Evolutionary conservation across 2,329 filamentous ascomycete genomes (phyloP).

Genomic region (Curvularia sp.): DNA sequence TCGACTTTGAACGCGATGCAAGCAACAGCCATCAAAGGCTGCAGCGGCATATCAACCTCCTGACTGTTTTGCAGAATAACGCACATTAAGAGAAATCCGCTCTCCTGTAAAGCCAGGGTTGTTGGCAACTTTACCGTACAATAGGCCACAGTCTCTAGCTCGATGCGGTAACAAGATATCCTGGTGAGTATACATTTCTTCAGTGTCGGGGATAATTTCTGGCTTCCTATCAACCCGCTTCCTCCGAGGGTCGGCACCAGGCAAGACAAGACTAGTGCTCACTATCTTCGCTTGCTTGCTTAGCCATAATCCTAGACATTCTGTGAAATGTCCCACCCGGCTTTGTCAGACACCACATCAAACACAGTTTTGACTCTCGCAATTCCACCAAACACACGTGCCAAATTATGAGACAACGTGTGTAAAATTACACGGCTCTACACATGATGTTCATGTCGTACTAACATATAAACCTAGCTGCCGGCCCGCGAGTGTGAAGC

Average conservation of each 20-base stretch:
- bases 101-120: not conserved
- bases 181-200: slow-evolving; percentile 18
- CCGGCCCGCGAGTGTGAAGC: slow-evolving; percentile 21
- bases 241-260: not conserved
- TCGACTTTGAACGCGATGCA: slow-evolving; percentile 10
- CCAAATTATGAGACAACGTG: not conserved
- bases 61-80: slow-evolving; percentile 13
- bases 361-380: not conserved
- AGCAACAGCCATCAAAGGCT: slow-evolving; percentile 15
- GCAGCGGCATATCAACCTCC: slow-evolving; percentile 6
- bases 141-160: slow-evolving; percentile 3
- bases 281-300: not conserved
- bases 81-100: not conserved
- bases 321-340: not conserved
- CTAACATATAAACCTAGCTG: slow-evolving; percentile 20
- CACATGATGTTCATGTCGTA: not conserved
- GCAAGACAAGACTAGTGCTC: not conserved
- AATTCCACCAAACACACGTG: not conserved
- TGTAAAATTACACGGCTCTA: not conserved
- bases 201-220: not conserved
- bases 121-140: not conserved
- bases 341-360: not conserved
- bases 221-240: too few relatives aligned
- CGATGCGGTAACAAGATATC: slow-evolving; percentile 22
- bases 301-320: not conserved